A percentile compares a stretch with the other conserved stretches of the same genome.
phyloP scores from a whole-genome alignment of 768 basidiomycete genomes.

The Russula earlei region DNA sequence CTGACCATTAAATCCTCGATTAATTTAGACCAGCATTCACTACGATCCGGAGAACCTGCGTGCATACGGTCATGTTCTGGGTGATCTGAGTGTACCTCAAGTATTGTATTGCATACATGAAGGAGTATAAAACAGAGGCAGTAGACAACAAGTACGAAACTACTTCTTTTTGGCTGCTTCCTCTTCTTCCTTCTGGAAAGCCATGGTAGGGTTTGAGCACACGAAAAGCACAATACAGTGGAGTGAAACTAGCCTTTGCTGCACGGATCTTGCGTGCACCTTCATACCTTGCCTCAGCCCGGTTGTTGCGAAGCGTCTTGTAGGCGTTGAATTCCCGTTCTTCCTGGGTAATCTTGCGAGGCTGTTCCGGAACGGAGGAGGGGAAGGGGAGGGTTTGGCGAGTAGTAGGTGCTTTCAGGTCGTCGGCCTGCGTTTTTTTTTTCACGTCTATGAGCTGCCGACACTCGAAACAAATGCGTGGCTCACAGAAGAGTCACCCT shows the following conservation, averaged over 20 bases:
- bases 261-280: slow-evolving; percentile 82
- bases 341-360: slow-evolving; percentile 86
- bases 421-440: slow-evolving; percentile 53
- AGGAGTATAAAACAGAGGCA: slow-evolving; percentile 20
- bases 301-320: slow-evolving; percentile 76
- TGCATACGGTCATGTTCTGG: slow-evolving; percentile 21
- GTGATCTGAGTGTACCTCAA: slow-evolving; percentile 25
- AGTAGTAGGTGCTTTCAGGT: slow-evolving; percentile 69
- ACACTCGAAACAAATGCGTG: neutral
- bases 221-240: neutral
- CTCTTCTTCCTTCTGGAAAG: slow-evolving; percentile 74
- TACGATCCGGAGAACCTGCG: neutral
- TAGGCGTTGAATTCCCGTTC: slow-evolving; percentile 88
- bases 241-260: slow-evolving; percentile 55
- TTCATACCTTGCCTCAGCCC: slow-evolving; percentile 74
- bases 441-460: slow-evolving; percentile 5
- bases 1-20: neutral
- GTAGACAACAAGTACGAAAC: slow-evolving; percentile 24
- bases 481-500: slow-evolving; percentile 85
- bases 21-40: neutral
- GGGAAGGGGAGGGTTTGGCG: slow-evolving; percentile 62
- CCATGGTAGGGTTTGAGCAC: slow-evolving; percentile 18
- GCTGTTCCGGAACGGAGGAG: slow-evolving; percentile 61
- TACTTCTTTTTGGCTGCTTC: slow-evolving; percentile 90
- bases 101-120: slow-evolving; percentile 31